Base-by-base conservation (phyloP, 148 eudicot genomes). In the Silene conica region DNA sequence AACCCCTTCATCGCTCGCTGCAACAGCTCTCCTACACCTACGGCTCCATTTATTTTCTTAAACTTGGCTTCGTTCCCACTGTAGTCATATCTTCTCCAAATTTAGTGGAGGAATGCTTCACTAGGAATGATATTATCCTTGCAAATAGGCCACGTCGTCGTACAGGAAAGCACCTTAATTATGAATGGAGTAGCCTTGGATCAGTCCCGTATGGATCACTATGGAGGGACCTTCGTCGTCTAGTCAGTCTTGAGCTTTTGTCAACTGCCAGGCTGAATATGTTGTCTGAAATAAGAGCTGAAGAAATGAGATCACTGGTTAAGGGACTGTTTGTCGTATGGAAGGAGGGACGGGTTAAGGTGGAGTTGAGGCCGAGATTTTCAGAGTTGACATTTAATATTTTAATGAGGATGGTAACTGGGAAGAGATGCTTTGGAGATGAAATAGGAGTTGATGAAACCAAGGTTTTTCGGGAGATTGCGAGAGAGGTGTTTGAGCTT, bases 341-440 rank as follows among this genome's bases (percentile, higher is more conserved):
- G 4, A 14, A 55, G 45, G 56, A 46, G 11, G 41, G 48, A 21
- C 56, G 67, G 13, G 73, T 7, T 1, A 69, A 48, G 63, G 81
- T 82, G 34, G 85, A 83, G 7, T 50, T 87, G 79, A 73, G 67
- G 38, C 45, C 78, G 3, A 76, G 73, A 34, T 48, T 85, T 8
- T 59, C 75, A 1, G 88, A 81, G 25, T 38, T 87, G 23, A n/a
- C 87, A 0, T 78, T 81, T 55, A 83, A 87, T 63, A 61, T 80
- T 1, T 14, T 85, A 9, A 82, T 73, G 81, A 56, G 77, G 48
- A 85, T 83, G 73, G 34, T 87, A 3, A 66, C 84, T 0, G 84
- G 87, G 38, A 87, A 83, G 66, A 52, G 77, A 22, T 87, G 75
- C 57, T 81, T 22, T 16, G 86, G 82, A 13, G 20, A 9, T 2